Evolutionary conservation across 495 filamentous ascomycete species (phyloP), one percentile per base, ranked within the genome.

Genomic region (Penicillium cinerascens): DNA sequence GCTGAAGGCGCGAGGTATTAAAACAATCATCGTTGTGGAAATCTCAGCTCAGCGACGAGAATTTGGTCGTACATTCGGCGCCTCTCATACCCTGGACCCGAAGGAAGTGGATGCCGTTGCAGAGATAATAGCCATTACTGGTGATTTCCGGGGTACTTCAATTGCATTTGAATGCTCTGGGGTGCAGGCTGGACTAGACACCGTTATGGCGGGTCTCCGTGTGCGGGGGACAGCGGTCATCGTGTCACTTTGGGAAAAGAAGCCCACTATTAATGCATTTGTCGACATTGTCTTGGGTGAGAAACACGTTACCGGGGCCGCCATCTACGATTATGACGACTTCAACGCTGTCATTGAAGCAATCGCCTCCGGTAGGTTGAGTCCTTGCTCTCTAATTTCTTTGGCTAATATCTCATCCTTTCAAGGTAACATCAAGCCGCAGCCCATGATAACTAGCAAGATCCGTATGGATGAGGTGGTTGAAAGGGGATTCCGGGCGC

Each of bases 301-400:
- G 52, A 66, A 64, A 27, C 52, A 66, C 53, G 47, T 68, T 2
- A 55, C 55, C 16, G 57, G 61, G 2, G 55, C 64, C 13, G 62
- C 53, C 7, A 54, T 63, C 16, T 83, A 80, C 61, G 68, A 71
- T 40, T 65, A 72, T 51, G 75, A 70, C 1, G 79, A 82, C 58
- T 84, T 84, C 62, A 63, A 78, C 42, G 73, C 73, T 36, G 78
- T 81, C n/a, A 76, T 84, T 52, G 64, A 74, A 15, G 80, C 78
- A 4, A 76, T 85, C 41, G 61, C 63, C 20, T 67, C 73, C 9
- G 74, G 77, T 74, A 63, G 56, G 70, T 55, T 36, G n/a, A 4
- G 1, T n/a, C 29, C 16, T n/a, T n/a, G n/a, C n/a, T n/a, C n/a
- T 17, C 20, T 26, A 8, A 4, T 49, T 16, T 2, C 21, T 13